Percentiles rank a stretch among this genome's conserved stretches.
Conservation (phyloP, 176 grass and related monocot species). For the Tillandsia leiboldiana region DNA sequence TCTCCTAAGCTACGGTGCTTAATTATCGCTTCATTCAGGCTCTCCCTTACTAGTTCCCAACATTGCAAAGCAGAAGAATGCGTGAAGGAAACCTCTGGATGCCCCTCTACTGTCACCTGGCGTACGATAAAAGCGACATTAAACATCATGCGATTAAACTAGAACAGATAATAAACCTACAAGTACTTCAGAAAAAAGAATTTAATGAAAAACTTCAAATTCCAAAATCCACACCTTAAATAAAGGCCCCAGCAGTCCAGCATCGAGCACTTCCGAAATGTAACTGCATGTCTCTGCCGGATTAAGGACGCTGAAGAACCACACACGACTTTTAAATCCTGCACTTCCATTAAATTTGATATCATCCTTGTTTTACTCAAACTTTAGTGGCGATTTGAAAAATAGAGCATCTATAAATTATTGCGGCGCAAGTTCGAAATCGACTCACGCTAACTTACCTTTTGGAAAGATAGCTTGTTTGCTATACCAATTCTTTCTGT, state of each 20-base stretch:
- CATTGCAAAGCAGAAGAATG: conserved; percentile 39
- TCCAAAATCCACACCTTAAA: conserved; percentile 47
- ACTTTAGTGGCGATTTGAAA: no score
- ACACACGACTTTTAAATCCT: conserved; percentile 78
- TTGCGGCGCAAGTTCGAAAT: no score
- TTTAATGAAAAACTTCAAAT: background rate
- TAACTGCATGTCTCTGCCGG: conserved; percentile 52
- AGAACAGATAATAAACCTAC: background rate
- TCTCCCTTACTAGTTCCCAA: conserved; percentile 55
- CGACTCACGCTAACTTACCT: conserved; percentile 23
- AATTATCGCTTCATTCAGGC: conserved; percentile 49
- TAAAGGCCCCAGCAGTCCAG: conserved; percentile 50
- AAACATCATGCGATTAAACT: background rate
- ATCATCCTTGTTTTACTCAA: no score
- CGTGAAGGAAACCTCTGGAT: conserved; percentile 41
- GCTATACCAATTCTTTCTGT: conserved; percentile 52
- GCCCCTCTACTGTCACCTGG: conserved; percentile 44
- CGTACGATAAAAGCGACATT: conserved; percentile 11
- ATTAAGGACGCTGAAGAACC: conserved; percentile 49
- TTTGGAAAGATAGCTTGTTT: conserved; percentile 77
- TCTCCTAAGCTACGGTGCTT: conserved; percentile 28
- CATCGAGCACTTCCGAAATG: conserved; percentile 77
- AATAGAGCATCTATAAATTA: no score
- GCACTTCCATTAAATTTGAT: conserved; percentile 4
- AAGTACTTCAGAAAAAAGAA: background rate